Conservation (phyloP, 2,329 filamentous ascomycete genomes). For the Epichloe bromicola region DNA sequence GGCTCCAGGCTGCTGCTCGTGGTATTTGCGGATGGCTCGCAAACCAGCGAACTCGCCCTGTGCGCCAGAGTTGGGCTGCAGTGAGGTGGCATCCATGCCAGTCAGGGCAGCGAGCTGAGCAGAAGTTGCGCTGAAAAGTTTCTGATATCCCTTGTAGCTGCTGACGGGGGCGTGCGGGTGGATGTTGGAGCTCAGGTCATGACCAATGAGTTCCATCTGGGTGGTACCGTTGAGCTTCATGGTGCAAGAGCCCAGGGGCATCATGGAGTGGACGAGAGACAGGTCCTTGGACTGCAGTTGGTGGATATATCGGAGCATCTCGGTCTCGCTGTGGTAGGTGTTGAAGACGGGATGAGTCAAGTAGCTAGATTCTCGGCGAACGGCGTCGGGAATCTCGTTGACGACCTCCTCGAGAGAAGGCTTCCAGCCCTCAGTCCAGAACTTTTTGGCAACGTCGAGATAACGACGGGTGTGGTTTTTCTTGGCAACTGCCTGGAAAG, state of each 20-base stretch:
- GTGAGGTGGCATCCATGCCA: constrained; percentile 75
- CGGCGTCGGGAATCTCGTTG: constrained; percentile 35
- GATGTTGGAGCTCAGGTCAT: constrained; percentile 60
- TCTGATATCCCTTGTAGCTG: constrained; percentile 53
- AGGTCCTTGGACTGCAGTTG: constrained; percentile 90
- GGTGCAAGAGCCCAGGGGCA: constrained; percentile 88
- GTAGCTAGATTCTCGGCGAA: constrained; percentile 62
- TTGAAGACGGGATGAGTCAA: constrained; percentile 92
- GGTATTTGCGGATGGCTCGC: constrained; percentile 75
- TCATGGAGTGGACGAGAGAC: constrained; percentile 93
- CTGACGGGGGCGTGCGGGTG: constrained; percentile 65
- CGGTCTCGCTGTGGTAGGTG: constrained; percentile 86
- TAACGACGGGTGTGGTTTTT: constrained; percentile 12
- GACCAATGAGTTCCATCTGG: constrained; percentile 80
- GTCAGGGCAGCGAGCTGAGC: constrained; percentile 70
- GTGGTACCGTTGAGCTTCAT: constrained; percentile 96
- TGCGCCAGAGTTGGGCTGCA: constrained; percentile 92
- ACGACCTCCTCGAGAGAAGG: constrained; percentile 23
- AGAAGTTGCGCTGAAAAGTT: constrained; percentile 60
- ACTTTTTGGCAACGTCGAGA: constrained; percentile 21
- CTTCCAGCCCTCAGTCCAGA: constrained; percentile 26
- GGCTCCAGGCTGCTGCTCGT: constrained; percentile 52
- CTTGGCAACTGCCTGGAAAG: constrained; percentile 16
- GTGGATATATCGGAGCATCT: constrained; percentile 85
- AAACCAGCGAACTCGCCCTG: constrained; percentile 92